Conservation (phyloP, 495 filamentous ascomycete genomes). For the Trichodelitschia bisporula region DNA sequence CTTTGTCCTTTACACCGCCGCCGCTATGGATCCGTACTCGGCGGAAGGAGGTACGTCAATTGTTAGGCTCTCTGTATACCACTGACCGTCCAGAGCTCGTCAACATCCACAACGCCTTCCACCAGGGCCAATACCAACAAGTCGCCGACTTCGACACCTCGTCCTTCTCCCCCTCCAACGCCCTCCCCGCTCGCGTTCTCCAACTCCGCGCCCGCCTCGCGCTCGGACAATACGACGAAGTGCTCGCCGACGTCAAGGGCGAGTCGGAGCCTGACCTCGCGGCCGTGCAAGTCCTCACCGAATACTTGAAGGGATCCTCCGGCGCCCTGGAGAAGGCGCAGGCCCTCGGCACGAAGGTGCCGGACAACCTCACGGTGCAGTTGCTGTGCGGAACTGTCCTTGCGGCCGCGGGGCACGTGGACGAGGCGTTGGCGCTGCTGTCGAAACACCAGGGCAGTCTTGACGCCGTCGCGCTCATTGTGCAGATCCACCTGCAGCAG, state of each 20-base stretch:
- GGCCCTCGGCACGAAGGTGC: conserved; percentile 33
- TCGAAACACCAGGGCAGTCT: conserved; percentile 58
- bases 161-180: conserved; percentile 51
- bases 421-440: conserved; percentile 61
- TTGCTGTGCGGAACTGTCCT: conserved; percentile 55
- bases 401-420: conserved; percentile 46
- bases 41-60: conserved; percentile 45
- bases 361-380: conserved; percentile 64
- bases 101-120: conserved; percentile 87
- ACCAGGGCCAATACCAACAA: conserved; percentile 66
- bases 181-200: conserved; percentile 52
- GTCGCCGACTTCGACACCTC: conserved; percentile 63
- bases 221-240: conserved; percentile 47
- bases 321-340: conserved; percentile 23
- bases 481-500: conserved; percentile 78
- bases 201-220: conserved; percentile 62
- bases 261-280: conserved; percentile 48
- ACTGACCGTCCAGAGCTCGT: conserved; percentile 43
- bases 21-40: conserved; percentile 77
- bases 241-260: conserved; percentile 37
- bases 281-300: conserved; percentile 56
- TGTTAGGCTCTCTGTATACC: conserved; percentile 3
- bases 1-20: conserved; percentile 1
- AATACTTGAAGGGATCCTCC: conserved; percentile 25
- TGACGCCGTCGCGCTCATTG: conserved; percentile 29